Conservation (phyloP, 306 rosid genomes). For the Lathyrus sativus region DNA sequence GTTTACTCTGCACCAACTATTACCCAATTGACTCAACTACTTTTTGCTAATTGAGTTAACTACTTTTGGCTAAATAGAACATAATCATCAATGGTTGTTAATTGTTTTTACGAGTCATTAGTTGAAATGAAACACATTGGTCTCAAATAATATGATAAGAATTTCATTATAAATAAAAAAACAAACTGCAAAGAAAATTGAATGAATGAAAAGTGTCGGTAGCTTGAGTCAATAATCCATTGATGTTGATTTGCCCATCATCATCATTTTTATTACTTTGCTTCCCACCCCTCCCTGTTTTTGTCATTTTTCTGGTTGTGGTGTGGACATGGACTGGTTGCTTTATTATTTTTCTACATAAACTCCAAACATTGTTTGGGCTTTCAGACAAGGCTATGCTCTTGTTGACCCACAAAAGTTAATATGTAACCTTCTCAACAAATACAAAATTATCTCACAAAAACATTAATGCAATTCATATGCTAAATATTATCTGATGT, state of each 20-base stretch:
- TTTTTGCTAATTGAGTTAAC: too few relatives aligned
- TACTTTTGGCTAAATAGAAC: too few relatives aligned
- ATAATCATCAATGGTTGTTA: too few relatives aligned
- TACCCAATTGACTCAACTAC: too few relatives aligned
- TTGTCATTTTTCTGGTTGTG: not conserved
- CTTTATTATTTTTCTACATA: not conserved
- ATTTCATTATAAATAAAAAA: not conserved
- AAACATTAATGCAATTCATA: not conserved
- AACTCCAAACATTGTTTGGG: slow-evolving; percentile 30
- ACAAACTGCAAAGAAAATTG: not conserved
- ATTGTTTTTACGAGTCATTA: too few relatives aligned
- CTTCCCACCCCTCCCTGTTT: not conserved
- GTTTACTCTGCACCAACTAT: too few relatives aligned
- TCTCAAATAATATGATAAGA: not conserved
- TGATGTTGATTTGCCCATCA: slow-evolving; percentile 30
- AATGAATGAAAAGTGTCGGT: slow-evolving; percentile 34
- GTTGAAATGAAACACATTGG: not conserved
- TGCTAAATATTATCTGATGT: not conserved
- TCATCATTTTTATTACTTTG: not conserved
- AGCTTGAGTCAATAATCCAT: not conserved
- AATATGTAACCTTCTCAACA: not conserved
- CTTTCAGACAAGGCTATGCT: slow-evolving; percentile 19
- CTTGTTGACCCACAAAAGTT: slow-evolving; percentile 41
- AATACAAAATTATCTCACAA: not conserved
- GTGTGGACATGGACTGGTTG: not conserved